Evolutionary conservation across 2,329 filamentous ascomycete species (phyloP).

Genomic region (Paraconiothyrium sp.): DNA sequence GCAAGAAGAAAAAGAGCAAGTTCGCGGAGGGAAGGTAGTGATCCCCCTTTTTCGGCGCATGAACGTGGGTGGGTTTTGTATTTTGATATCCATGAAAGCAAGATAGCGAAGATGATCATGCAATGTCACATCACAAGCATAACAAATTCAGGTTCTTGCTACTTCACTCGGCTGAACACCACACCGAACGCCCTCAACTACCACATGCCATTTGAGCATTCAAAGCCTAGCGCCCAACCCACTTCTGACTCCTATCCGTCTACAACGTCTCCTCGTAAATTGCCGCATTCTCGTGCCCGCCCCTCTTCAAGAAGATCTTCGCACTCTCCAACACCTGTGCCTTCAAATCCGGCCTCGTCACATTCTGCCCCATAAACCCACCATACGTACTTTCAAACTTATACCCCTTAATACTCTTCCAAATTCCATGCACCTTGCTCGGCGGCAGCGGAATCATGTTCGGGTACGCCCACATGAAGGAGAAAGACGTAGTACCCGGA

Average conservation of each 20-base stretch:
- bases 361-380: slow-evolving; percentile 71
- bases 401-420: slow-evolving; percentile 69
- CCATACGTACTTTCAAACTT: slow-evolving; percentile 74
- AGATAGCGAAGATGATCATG: not conserved
- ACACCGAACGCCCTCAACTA: no score
- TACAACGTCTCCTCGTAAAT: slow-evolving; percentile 46
- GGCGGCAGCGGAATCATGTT: slow-evolving; percentile 72
- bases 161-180: no score
- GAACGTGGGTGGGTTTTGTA: not conserved
- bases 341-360: slow-evolving; percentile 67
- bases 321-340: slow-evolving; percentile 76
- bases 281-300: slow-evolving; percentile 58
- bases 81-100: slow-evolving; percentile 2
- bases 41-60: not conserved
- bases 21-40: slow-evolving; percentile 23
- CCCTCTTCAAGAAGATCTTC: slow-evolving; percentile 72
- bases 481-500: slow-evolving; percentile 62
- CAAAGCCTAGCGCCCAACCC: no score
- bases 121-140: not conserved
- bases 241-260: not conserved
- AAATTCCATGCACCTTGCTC: slow-evolving; percentile 72
- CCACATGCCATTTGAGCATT: no score
- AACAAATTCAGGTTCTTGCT: no score
- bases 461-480: slow-evolving; percentile 75
- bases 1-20: slow-evolving; percentile 47